Conservation (phyloP, 805 yeast genomes). For the Scheffersomyces coipomensis region DNA sequence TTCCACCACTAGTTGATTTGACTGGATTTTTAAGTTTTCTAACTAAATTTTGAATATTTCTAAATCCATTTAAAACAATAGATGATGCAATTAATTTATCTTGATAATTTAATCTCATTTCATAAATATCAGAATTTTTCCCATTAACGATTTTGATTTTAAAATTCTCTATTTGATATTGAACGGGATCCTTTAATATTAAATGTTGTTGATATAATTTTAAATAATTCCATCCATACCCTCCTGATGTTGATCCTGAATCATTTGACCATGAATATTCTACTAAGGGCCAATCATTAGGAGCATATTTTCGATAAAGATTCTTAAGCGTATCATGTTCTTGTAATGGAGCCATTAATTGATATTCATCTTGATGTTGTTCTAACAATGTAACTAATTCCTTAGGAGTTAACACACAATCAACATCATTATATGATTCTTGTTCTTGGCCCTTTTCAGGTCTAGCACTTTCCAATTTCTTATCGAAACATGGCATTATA, state of each 20-base stretch:
- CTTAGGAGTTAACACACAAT: constrained; percentile 90
- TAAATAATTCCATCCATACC: constrained; percentile 75
- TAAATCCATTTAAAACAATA: constrained; percentile 82
- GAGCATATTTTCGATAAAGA: constrained; percentile 42
- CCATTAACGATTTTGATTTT: constrained; percentile 51
- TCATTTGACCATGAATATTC: constrained; percentile 69
- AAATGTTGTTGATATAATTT: constrained; percentile 30
- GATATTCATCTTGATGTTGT: constrained; percentile 45
- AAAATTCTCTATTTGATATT: constrained; percentile 16
- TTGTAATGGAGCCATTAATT: constrained; percentile 16
- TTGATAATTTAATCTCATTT: constrained; percentile 53
- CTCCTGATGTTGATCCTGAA: constrained; percentile 84
- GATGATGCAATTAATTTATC: constrained; percentile 45
- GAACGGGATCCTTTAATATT: constrained; percentile 13
- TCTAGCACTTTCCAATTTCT: constrained; percentile 91
- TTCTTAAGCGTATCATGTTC: constrained; percentile 8
- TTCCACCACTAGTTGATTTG: constrained; percentile 12
- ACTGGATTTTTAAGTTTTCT: constrained; percentile 61
- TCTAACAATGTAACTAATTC: constrained; percentile 75
- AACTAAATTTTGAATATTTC: constrained; percentile 91
- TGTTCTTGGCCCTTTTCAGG: constrained; percentile 49
- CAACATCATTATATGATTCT: constrained; percentile 59
- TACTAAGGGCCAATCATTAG: constrained; percentile 60
- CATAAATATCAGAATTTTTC: constrained; percentile 74
- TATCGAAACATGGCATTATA: constrained; percentile 97